Evolutionary conservation across 2,329 filamentous ascomycete species (phyloP), one percentile per base, ranked within the genome.

Genomic region (Phaeophleospora eucalypticola): DNA sequence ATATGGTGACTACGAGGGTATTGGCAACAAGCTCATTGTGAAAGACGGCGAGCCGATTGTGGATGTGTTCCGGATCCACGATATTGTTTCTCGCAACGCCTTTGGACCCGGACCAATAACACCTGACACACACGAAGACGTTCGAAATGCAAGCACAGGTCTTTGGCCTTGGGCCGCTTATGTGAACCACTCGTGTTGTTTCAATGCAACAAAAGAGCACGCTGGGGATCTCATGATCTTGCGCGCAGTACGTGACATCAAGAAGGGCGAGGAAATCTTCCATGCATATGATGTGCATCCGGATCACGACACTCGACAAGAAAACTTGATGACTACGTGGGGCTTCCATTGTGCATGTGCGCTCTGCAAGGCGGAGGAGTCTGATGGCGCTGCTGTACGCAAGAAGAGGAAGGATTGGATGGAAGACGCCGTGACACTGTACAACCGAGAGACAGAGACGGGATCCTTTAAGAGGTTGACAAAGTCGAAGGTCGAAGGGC

Each of bases 151-250:
- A 8, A 49, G 40, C 33, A 72, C 52, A 24, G 77, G 76, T 1
- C 44, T 80, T 14, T 81, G 77, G 76, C 48, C 64, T 4, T 45
- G 66, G 1, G 73, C 75, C 2, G 76, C 77, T 0, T 65, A 68
- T 44, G 70, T 79, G 49, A 81, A 82, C 46, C 77, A 81, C 49
- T 70, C 68, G 3, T 81, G 79, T 57, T 6, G 69, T 2, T 57
- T 60, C 4, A 81, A 79, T 52, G 69, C 69, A n/a, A 48, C 46
- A 0, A 73, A 72, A 12, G 60, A 69, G 1, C 80, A 78, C 56
- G 74, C 80, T 19, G 77, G 78, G 2, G 77, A 82, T 53, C 68
- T 81, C 65, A 66, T 71, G 50, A 67, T 80, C 9, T 40, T 80
- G 15, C 72, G 75, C 6, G 77, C 78, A 0, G 60, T 68, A 0